These are phyloP conservation scores for Taiwanofungus camphoratus DNA, from an alignment of 1,284 basidiomycete genomes.

Conservation along the genomic window DNA sequence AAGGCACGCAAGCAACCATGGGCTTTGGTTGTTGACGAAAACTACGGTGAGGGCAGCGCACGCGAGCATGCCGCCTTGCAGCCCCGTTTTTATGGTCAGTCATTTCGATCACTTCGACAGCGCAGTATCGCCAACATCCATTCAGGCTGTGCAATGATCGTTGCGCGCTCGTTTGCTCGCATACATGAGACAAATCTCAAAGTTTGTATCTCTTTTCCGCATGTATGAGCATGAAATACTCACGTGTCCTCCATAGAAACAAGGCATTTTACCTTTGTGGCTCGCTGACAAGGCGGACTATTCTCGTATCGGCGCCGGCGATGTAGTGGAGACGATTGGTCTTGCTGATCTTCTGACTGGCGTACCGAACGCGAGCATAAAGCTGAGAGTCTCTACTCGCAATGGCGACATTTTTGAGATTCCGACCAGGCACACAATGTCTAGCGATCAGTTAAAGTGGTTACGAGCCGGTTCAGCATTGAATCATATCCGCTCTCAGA, in stretches of 20 bases:
- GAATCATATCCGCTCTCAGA: conserved; percentile 70
- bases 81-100: conserved; percentile 87
- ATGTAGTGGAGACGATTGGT: conserved; percentile 55
- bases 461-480: conserved; percentile 81
- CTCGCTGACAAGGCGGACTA: conserved; percentile 87
- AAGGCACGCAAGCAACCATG: conserved; percentile 81
- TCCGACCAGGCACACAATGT: conserved; percentile 82
- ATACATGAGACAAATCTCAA: conserved; percentile 99
- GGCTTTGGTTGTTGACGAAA: conserved; percentile 94
- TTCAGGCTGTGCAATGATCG: conserved; percentile 74
- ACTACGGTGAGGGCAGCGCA: conserved; percentile 98
- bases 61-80: conserved; percentile 97
- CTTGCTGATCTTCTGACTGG: conserved; percentile 54
- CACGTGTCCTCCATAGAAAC: conserved; percentile 57
- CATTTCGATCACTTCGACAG: neutral
- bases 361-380: conserved; percentile 45
- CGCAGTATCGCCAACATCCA: neutral
- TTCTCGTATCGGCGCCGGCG: conserved; percentile 74
- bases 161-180: conserved; percentile 92
- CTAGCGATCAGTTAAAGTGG: conserved; percentile 85
- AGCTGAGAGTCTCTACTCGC: conserved; percentile 65
- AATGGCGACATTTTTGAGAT: conserved; percentile 65
- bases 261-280: conserved; percentile 91
- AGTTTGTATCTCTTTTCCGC: conserved; percentile 35
- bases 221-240: neutral